Conservation (phyloP, 176 grass and related monocot genomes). For the Dactylis glomerata region DNA sequence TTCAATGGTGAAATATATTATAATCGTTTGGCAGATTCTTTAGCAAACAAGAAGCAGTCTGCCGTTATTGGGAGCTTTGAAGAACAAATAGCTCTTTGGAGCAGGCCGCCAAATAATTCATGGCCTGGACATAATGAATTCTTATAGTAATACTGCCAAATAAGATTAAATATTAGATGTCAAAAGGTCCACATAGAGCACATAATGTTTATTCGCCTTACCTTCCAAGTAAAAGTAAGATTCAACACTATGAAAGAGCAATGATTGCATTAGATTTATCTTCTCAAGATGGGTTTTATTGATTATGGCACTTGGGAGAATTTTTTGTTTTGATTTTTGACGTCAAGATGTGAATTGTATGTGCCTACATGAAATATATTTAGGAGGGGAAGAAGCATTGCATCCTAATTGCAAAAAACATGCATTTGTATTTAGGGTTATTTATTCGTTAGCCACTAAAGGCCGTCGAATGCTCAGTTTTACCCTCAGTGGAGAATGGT, state of each 20-base stretch:
- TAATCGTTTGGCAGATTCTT: constrained; percentile 40
- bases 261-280: neutral
- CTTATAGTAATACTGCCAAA: constrained; percentile 5
- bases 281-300: neutral
- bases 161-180: neutral
- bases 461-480: too few relatives aligned
- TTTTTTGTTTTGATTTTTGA: neutral
- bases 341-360: neutral
- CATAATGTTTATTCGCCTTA: neutral
- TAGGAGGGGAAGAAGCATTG: neutral
- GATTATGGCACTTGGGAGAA: neutral
- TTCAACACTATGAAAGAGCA: constrained; percentile 5
- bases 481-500: too few relatives aligned
- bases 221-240: neutral
- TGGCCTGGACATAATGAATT: neutral
- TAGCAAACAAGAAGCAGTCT: constrained; percentile 44
- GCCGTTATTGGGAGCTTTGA: constrained; percentile 63
- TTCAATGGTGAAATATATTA: constrained; percentile 46
- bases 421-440: constrained; percentile 2
- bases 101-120: constrained; percentile 5
- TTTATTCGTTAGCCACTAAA: too few relatives aligned
- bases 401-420: neutral
- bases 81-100: constrained; percentile 62
- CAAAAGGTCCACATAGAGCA: constrained; percentile 24
- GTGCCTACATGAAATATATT: neutral